Conservation (phyloP, 495 filamentous ascomycete genomes). For the Hypoxylon rickii region DNA sequence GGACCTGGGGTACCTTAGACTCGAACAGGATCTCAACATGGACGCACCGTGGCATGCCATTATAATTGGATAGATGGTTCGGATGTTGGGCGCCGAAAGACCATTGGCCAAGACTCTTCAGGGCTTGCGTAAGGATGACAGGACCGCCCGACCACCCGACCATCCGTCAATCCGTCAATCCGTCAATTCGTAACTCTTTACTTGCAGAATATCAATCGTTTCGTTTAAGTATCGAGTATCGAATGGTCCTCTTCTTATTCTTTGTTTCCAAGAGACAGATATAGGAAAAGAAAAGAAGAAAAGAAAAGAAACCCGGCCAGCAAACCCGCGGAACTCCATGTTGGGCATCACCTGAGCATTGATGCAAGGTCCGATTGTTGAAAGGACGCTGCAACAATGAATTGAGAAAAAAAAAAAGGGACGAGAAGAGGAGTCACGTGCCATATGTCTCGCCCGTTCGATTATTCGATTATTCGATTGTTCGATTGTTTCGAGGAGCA, state of each 20-base stretch:
- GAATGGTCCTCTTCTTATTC: too few relatives aligned
- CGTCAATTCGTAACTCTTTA: too few relatives aligned
- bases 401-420: too few relatives aligned
- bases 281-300: not conserved
- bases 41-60: not conserved
- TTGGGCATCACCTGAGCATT: too few relatives aligned
- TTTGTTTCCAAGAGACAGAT: too few relatives aligned
- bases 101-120: slow-evolving; percentile 6
- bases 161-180: too few relatives aligned
- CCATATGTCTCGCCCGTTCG: slow-evolving; percentile 13
- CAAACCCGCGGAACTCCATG: not conserved
- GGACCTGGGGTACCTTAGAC: not conserved
- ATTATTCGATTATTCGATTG: too few relatives aligned
- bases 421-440: slow-evolving; percentile 21
- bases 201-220: not conserved
- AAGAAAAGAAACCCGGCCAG: not conserved
- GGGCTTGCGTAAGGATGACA: not conserved
- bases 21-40: slow-evolving; percentile 5
- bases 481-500: too few relatives aligned
- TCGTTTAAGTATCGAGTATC: too few relatives aligned
- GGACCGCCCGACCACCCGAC: too few relatives aligned
- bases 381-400: too few relatives aligned
- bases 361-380: too few relatives aligned
- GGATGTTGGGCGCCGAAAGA: not conserved
- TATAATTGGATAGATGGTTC: not conserved